Evolutionary conservation across 1,284 basidiomycete species (phyloP).

Genomic region (Albatrellus sp.): DNA sequence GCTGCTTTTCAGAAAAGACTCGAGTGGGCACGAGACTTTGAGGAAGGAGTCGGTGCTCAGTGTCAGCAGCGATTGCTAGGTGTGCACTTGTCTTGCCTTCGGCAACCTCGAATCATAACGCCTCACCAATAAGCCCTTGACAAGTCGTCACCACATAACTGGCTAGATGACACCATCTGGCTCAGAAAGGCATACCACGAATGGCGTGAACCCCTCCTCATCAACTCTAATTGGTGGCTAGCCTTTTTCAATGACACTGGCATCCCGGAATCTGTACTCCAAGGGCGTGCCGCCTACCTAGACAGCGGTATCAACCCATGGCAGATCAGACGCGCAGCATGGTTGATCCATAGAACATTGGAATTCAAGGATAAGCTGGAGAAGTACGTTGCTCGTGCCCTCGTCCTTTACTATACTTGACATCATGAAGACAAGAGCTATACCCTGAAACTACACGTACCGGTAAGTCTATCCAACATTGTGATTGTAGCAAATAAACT

Average conservation of each 20-base stretch:
- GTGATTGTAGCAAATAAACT: slow-evolving; percentile 1
- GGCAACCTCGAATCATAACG: neutral
- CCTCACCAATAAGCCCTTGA: slow-evolving; percentile 58
- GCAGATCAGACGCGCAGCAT: slow-evolving; percentile 82
- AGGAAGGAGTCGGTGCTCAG: slow-evolving; percentile 53
- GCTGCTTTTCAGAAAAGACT: slow-evolving; percentile 48
- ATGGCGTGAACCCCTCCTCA: slow-evolving; percentile 75
- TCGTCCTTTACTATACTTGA: neutral
- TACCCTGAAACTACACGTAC: slow-evolving; percentile 44
- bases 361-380: slow-evolving; percentile 69
- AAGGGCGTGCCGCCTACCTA: slow-evolving; percentile 18
- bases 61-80: slow-evolving; percentile 78
- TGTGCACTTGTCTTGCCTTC: slow-evolving; percentile 22
- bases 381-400: slow-evolving; percentile 27
- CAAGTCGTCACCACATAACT: slow-evolving; percentile 78
- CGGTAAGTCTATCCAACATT: slow-evolving; percentile 21
- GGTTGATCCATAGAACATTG: slow-evolving; percentile 67
- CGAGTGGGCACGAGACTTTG: slow-evolving; percentile 65
- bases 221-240: slow-evolving; percentile 98
- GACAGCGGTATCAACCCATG: slow-evolving; percentile 54
- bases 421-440: slow-evolving; percentile 33
- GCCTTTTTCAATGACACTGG: slow-evolving; percentile 59
- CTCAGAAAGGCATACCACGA: slow-evolving; percentile 82
- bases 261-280: slow-evolving; percentile 34
- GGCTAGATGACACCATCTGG: slow-evolving; percentile 96